Evolutionary conservation across 805 yeast genomes (phyloP).

Genomic region (Pichia membranifaciens): DNA sequence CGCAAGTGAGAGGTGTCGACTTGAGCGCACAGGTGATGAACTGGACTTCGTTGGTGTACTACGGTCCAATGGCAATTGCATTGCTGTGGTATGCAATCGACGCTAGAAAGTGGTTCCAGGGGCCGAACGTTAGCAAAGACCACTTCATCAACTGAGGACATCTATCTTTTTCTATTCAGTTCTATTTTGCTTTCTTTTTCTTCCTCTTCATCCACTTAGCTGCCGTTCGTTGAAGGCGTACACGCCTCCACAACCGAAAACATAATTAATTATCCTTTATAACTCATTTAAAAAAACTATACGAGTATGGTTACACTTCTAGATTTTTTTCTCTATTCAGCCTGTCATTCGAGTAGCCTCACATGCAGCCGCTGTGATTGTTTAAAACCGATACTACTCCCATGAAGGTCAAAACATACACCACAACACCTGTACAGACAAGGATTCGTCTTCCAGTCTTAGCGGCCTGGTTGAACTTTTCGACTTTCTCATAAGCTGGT

Average conservation of each 20-base stretch:
- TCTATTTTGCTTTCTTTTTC: no score
- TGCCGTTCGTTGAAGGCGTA: no score
- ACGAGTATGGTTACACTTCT: no score
- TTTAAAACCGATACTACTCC: neutral
- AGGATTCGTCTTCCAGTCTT: neutral
- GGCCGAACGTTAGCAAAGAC: constrained; percentile 40
- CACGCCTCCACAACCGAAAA: no score
- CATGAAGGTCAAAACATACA: neutral
- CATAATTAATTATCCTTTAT: no score
- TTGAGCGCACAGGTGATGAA: constrained; percentile 40
- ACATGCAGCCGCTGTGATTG: neutral
- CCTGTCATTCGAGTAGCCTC: no score
- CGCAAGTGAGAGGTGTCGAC: constrained; percentile 38
- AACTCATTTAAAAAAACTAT: no score
- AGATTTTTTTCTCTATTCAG: no score
- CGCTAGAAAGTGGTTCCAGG: constrained; percentile 49
- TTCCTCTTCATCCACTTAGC: no score
- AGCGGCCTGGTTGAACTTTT: neutral
- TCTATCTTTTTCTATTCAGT: no score
- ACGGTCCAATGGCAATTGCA: constrained; percentile 30
- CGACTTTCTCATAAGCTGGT: neutral
- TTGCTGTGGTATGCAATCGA: constrained; percentile 39
- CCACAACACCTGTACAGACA: neutral
- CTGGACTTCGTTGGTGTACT: constrained; percentile 46
- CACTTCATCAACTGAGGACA: constrained; percentile 46